Percentiles rank a stretch among this genome's conserved stretches.
These are phyloP conservation scores for Colletotrichum chlorophyti DNA, from an alignment of 2,329 filamentous ascomycete species.

Conservation along the genomic window DNA sequence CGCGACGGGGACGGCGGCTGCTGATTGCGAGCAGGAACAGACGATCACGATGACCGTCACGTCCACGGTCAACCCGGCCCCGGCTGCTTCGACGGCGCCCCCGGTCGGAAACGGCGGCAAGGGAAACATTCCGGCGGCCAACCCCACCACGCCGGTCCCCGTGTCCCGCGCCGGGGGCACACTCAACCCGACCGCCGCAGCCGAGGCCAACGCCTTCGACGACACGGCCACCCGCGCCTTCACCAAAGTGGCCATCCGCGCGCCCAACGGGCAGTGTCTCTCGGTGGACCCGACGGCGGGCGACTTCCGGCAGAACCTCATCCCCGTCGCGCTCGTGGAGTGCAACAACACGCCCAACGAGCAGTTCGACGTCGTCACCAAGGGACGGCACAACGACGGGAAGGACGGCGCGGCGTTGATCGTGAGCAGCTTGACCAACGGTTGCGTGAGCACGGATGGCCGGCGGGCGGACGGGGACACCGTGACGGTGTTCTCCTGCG, in stretches of 20 bases:
- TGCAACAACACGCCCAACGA: conserved; percentile 54
- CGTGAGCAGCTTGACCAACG: conserved; percentile 56
- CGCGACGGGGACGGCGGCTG: background rate
- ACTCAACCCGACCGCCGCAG: conserved; percentile 56
- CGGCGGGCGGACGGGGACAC: conserved; percentile 51
- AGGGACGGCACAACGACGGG: conserved; percentile 56
- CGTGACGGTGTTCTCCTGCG: conserved; percentile 59
- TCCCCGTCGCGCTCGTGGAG: conserved; percentile 52
- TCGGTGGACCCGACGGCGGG: conserved; percentile 58
- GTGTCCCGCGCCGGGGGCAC: conserved; percentile 58
- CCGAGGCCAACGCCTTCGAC: conserved; percentile 55
- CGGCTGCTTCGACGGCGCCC: background rate
- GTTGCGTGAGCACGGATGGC: conserved; percentile 58
- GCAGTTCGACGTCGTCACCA: conserved; percentile 58
- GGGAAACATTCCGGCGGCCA: conserved; percentile 36
- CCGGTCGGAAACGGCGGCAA: conserved; percentile 4
- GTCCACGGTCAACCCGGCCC: conserved; percentile 2
- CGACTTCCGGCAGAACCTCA: conserved; percentile 61
- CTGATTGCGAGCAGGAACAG: background rate
- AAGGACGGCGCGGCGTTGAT: conserved; percentile 48
- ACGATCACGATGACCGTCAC: conserved; percentile 8
- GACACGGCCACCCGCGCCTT: conserved; percentile 53
- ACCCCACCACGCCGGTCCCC: conserved; percentile 50
- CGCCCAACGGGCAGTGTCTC: conserved; percentile 57
- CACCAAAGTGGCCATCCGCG: conserved; percentile 51